A percentile compares a stretch with the other conserved stretches of the same genome.
phyloP scores from a whole-genome alignment of 2,329 filamentous ascomycete species.

The Sporothrix pseudoabietina region DNA sequence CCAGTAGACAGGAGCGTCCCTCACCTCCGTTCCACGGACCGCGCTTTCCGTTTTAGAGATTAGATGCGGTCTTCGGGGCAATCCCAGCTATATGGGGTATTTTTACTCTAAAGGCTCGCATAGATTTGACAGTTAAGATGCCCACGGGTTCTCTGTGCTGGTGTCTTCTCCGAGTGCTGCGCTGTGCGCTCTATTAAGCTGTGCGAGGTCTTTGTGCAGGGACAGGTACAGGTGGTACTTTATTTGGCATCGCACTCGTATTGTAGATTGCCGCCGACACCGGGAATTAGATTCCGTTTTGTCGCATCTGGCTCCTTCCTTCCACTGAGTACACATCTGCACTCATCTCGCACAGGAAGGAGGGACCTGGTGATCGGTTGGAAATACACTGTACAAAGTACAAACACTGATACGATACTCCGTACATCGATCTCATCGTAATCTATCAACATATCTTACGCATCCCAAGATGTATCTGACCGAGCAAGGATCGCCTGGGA shows the following conservation, averaged over 20 bases:
- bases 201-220: background rate
- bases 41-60: conserved; percentile 14
- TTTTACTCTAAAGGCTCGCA: background rate
- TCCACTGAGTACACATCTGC: background rate
- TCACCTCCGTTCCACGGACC: background rate
- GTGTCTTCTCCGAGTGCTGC: conserved; percentile 17
- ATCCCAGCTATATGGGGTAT: background rate
- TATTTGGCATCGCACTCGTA: background rate
- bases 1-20: background rate
- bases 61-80: background rate
- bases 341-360: background rate
- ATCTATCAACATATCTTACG: background rate
- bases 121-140: background rate
- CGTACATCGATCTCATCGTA: background rate
- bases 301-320: background rate
- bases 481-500: conserved; percentile 1
- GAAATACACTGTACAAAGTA: background rate
- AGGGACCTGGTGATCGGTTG: background rate
- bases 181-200: conserved; percentile 13
- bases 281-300: conserved; percentile 18
- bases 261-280: conserved; percentile 21
- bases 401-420: background rate
- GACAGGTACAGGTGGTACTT: background rate
- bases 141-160: background rate
- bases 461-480: background rate